Percentiles rank a stretch among this genome's conserved stretches.
phyloP scores from a whole-genome alignment of 306 rosid genomes.

The Lagenaria siceraria region DNA sequence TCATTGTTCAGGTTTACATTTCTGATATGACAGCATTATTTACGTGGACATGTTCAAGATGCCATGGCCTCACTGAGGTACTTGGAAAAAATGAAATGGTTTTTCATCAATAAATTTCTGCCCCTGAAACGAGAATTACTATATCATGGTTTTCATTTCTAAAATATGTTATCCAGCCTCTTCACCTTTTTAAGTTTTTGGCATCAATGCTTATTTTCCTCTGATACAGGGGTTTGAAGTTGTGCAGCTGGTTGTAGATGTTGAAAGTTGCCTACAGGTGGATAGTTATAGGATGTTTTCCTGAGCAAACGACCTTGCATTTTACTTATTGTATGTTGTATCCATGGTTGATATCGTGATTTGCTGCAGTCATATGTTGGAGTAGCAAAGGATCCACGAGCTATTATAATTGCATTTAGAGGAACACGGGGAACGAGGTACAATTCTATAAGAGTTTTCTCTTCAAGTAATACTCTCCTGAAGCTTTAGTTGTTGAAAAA shows the following conservation, averaged over 20 bases:
- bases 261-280: conserved; percentile 92
- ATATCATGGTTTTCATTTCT: neutral
- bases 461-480: neutral
- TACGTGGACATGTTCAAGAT: conserved; percentile 80
- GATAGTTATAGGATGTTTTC: conserved; percentile 8
- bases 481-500: neutral
- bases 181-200: neutral
- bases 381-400: conserved; percentile 60
- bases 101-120: neutral
- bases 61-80: conserved; percentile 68
- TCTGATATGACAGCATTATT: conserved; percentile 71
- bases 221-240: conserved; percentile 76
- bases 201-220: conserved; percentile 12
- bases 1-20: conserved; percentile 49
- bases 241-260: conserved; percentile 77
- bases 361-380: conserved; percentile 76
- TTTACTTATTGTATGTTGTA: neutral
- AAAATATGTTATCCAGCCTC: neutral
- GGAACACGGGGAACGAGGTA: conserved; percentile 93
- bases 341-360: conserved; percentile 7
- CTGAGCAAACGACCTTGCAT: neutral
- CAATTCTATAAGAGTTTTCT: conserved; percentile 1
- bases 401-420: conserved; percentile 84
- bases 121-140: neutral
- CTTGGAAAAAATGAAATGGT: conserved; percentile 10